phyloP scores from a whole-genome alignment of 2,329 filamentous ascomycete species.

The Neofusicoccum umdonicola region DNA sequence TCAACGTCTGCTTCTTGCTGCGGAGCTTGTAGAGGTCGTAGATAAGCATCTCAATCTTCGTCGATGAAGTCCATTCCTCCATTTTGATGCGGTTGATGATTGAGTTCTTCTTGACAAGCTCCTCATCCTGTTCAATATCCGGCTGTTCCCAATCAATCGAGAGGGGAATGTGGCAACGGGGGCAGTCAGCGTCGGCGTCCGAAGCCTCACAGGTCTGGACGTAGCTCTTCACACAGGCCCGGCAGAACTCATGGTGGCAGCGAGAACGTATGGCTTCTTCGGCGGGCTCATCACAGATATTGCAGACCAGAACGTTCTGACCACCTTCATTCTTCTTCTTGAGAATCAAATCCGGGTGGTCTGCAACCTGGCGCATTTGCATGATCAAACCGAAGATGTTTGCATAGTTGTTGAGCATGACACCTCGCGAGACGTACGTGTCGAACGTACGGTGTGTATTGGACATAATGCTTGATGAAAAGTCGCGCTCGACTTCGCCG shows the following conservation, averaged over 20 bases:
- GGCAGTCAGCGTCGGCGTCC: slow-evolving; percentile 65
- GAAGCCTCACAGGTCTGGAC: slow-evolving; percentile 71
- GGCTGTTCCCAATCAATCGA: slow-evolving; percentile 92
- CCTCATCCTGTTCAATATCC: slow-evolving; percentile 88
- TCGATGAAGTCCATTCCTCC: slow-evolving; percentile 97
- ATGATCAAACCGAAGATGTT: slow-evolving; percentile 99
- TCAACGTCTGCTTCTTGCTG: slow-evolving; percentile 88
- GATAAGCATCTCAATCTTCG: slow-evolving; percentile 94
- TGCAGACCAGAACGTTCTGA: slow-evolving; percentile 86
- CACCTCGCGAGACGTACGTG: slow-evolving; percentile 90
- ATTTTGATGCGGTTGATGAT: slow-evolving; percentile 99
- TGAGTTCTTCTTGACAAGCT: slow-evolving; percentile 84
- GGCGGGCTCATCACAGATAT: slow-evolving; percentile 93
- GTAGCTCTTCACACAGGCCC: slow-evolving; percentile 75
- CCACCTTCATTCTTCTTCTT: slow-evolving; percentile 84
- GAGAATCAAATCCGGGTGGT: slow-evolving; percentile 90
- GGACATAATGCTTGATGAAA: slow-evolving; percentile 93
- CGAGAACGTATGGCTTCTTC: slow-evolving; percentile 91
- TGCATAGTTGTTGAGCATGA: slow-evolving; percentile 93
- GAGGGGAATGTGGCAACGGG: slow-evolving; percentile 85
- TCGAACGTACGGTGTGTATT: slow-evolving; percentile 87
- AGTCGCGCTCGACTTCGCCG: slow-evolving; percentile 91
- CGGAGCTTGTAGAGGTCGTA: slow-evolving; percentile 91
- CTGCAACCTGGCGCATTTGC: slow-evolving; percentile 97
- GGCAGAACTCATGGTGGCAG: slow-evolving; percentile 92